Percentiles rank a stretch among this genome's conserved stretches.
Conservation (phyloP, 306 rosid species). For the Pyrus betulifolia region DNA sequence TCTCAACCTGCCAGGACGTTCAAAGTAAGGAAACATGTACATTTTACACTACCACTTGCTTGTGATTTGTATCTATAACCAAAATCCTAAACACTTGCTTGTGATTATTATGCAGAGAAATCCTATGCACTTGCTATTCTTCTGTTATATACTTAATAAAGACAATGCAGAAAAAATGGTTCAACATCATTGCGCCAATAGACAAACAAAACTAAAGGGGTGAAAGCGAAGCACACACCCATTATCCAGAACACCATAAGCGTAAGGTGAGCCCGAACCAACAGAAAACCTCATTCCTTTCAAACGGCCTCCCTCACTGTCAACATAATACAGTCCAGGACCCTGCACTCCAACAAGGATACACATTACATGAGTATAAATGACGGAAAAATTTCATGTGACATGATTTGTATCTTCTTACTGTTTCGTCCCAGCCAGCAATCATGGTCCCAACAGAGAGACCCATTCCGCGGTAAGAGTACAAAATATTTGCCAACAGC, state of each 20-base stretch:
- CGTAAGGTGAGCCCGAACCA: conserved; percentile 98
- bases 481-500: conserved; percentile 85
- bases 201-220: not conserved
- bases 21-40: not conserved
- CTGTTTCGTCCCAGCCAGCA: conserved; percentile 99
- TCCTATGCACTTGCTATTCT: not conserved
- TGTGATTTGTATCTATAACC: not conserved
- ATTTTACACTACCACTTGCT: not conserved
- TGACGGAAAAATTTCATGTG: too few relatives aligned
- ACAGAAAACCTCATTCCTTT: conserved; percentile 92
- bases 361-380: not conserved
- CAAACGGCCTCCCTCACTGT: conserved; percentile 96
- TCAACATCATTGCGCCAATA: not conserved
- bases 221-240: conserved; percentile 37
- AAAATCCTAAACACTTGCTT: not conserved
- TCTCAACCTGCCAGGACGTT: not conserved
- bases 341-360: conserved; percentile 41
- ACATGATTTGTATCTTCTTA: conserved; percentile 14
- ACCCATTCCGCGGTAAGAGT: conserved; percentile 97
- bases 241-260: conserved; percentile 85
- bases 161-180: not conserved
- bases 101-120: not conserved
- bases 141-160: not conserved
- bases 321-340: conserved; percentile 90
- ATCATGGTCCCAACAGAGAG: conserved; percentile 97